Percentiles rank a stretch among this genome's conserved stretches.
Evolutionary conservation across 208 protist species (phyloP).

Genomic region (Leishmania braziliensis): DNA sequence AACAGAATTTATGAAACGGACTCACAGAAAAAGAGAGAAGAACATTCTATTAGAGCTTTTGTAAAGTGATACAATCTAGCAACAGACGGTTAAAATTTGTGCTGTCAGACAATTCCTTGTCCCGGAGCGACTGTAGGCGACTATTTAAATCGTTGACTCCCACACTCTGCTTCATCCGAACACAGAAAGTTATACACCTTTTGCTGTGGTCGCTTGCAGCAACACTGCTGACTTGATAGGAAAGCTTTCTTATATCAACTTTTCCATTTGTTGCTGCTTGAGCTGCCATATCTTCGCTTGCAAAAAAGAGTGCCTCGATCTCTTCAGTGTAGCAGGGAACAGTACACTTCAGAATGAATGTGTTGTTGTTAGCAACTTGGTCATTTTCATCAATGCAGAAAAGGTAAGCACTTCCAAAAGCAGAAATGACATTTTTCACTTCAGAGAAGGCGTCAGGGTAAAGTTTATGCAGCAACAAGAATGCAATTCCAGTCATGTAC

Average conservation of each 20-base stretch:
- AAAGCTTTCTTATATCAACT: constrained; percentile 20
- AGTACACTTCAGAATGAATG: constrained; percentile 16
- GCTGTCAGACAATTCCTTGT: not conserved
- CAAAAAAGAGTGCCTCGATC: constrained; percentile 29
- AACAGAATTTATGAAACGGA: not conserved
- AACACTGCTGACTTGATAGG: constrained; percentile 13
- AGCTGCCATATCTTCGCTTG: constrained; percentile 2
- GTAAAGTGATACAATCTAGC: constrained; percentile 2
- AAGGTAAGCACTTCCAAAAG: constrained; percentile 48
- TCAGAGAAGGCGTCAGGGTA: constrained; percentile 9
- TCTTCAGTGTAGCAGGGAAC: constrained; percentile 15
- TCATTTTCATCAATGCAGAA: constrained; percentile 21
- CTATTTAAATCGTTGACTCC: not conserved
- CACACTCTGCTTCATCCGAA: constrained; percentile 1
- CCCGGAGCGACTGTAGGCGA: constrained; percentile 9
- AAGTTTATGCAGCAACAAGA: constrained; percentile 25
- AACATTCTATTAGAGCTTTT: not conserved
- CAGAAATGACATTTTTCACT: constrained; percentile 59
- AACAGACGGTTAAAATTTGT: constrained; percentile 12
- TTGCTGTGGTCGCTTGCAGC: not conserved
- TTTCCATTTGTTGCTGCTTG: not conserved
- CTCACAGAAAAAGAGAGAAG: not conserved
- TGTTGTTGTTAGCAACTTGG: constrained; percentile 12
- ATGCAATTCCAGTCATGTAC: constrained; percentile 78
- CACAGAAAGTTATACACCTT: constrained; percentile 23